These are phyloP conservation scores for Pleurotus eryngii DNA, from an alignment of 768 basidiomycete genomes.

Conservation along the genomic window DNA sequence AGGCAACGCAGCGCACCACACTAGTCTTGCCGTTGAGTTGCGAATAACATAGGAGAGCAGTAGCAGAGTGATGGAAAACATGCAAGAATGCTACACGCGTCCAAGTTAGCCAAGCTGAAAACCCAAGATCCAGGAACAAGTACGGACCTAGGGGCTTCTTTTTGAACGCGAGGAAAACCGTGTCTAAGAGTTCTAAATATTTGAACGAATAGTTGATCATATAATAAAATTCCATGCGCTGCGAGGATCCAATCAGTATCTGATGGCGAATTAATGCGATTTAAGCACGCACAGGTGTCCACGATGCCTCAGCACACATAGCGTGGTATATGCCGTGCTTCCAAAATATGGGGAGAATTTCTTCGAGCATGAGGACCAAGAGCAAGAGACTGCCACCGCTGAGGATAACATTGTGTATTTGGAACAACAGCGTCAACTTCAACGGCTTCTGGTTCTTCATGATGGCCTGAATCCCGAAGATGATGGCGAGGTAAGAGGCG, in stretches of 20 bases:
- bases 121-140: not conserved
- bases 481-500: slow-evolving; percentile 77
- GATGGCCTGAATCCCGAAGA: slow-evolving; percentile 79
- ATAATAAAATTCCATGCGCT: slow-evolving; percentile 95
- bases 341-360: slow-evolving; percentile 78
- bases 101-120: not conserved
- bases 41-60: slow-evolving; percentile 89
- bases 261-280: slow-evolving; percentile 6
- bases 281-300: slow-evolving; percentile 73
- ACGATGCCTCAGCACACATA: slow-evolving; percentile 74
- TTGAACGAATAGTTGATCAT: slow-evolving; percentile 99
- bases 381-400: slow-evolving; percentile 82
- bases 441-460: slow-evolving; percentile 78
- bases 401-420: slow-evolving; percentile 87
- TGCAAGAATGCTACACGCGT: slow-evolving; percentile 76
- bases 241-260: slow-evolving; percentile 5
- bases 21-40: slow-evolving; percentile 95
- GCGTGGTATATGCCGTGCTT: slow-evolving; percentile 70
- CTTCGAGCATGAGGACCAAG: slow-evolving; percentile 87
- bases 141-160: slow-evolving; percentile 92
- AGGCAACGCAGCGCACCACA: slow-evolving; percentile 56
- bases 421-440: slow-evolving; percentile 82
- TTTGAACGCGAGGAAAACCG: slow-evolving; percentile 95
- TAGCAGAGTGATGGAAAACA: slow-evolving; percentile 99
- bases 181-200: slow-evolving; percentile 94